Evolutionary conservation across 257 asterid species (phyloP).

Genomic region (Capsicum chinense): DNA sequence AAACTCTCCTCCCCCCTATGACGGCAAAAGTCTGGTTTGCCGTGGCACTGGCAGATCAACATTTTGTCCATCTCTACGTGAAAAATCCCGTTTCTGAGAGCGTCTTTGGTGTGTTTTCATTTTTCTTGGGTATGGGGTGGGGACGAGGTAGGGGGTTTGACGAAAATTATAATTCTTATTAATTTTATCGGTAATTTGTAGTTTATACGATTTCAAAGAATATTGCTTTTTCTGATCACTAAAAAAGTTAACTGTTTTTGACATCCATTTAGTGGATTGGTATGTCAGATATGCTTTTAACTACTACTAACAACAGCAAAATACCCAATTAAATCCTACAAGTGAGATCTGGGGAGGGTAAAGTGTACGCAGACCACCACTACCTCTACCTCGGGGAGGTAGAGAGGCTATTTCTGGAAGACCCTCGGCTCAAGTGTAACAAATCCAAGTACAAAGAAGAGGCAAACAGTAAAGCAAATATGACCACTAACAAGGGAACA

Average conservation of each 20-base stretch:
- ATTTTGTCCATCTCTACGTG: background rate
- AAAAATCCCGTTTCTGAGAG: background rate
- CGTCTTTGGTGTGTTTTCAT: background rate
- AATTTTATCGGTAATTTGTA: background rate
- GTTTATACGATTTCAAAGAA: background rate
- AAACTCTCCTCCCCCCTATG: background rate
- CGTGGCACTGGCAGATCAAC: background rate
- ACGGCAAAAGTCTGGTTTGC: slow-evolving; percentile 1
- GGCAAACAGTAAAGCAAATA: no score
- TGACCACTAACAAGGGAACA: no score
- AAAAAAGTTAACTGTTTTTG: no score
- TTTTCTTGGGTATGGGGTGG: background rate
- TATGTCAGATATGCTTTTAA: background rate
- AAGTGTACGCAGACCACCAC: no score
- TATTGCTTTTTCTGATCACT: background rate
- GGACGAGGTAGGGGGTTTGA: background rate
- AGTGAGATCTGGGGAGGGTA: no score
- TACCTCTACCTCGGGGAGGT: no score
- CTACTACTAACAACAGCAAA: no score
- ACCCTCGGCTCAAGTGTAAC: no score
- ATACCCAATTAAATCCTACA: no score
- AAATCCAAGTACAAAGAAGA: no score
- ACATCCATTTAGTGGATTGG: background rate
- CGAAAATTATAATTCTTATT: background rate
- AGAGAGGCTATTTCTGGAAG: no score